Evolutionary conservation across 1,284 basidiomycete species (phyloP), one percentile per base, ranked within the genome.

Genomic region (Wallemia hederae): DNA sequence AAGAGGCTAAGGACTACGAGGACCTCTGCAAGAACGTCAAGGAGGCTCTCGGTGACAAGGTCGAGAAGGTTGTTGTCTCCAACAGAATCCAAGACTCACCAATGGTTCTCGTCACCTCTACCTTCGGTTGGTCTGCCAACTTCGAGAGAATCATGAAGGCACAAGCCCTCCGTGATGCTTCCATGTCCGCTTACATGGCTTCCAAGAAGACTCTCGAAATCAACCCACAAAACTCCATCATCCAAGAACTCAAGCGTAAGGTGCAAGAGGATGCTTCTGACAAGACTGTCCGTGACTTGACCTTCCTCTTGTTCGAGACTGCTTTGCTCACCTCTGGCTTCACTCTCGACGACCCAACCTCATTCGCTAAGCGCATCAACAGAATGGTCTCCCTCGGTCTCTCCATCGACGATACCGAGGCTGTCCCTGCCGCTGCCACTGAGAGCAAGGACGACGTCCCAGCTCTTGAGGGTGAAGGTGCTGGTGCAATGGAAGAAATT

Each of bases 111-210:
- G 92, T 97, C 70, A 97, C 94, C 65, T 92, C 91, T 65, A 90
- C 96, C 72, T 98, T 96, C 72, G 91, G 92, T 64, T 98, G 94
- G 94, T 96, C 90, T 58, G 90, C 91, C 65, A 97, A 97, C 80
- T 96, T 97, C 91, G 88, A 96, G 75, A 85, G 92, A 72, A 96
- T 98, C 78, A 98, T 98, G 94, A 96, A 96, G 76, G 91, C 92
- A 19, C 94, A 98, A 75, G 92, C 92, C 58, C 83, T 97, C 63
- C 87, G 92, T 67, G 92, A 98, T 73, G 90, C 91, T 25, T 91
- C 87, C 64, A 96, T 98, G 92, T 96, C 90, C 28, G 91, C 88
- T 58, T 97, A 97, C 80, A 96, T 97, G 91, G 85, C 86, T 31
- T 86, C 83, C 65, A 97, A 97, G 82, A 97, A 97, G 85, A 97